Conservation (phyloP, 805 yeast genomes). For the Lachancea waltii region DNA sequence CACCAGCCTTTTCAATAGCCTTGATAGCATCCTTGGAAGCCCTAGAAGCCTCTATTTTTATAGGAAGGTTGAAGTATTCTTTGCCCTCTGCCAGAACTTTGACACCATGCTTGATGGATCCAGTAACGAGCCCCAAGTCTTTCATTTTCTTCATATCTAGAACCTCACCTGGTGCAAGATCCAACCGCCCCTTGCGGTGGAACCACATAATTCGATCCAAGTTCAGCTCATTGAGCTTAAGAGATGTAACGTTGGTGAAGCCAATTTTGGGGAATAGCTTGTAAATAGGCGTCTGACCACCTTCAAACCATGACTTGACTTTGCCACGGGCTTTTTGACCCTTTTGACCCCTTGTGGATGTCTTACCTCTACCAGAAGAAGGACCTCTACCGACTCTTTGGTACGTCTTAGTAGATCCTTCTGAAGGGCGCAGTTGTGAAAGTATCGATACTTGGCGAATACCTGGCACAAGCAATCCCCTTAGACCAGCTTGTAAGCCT, state of each 20-base stretch:
- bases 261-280: conserved; percentile 85
- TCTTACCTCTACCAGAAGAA: conserved; percentile 86
- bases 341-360: conserved; percentile 95
- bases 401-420: conserved; percentile 51
- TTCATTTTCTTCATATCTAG: conserved; percentile 74
- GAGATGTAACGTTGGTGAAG: conserved; percentile 59
- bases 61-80: conserved; percentile 45
- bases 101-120: conserved; percentile 71
- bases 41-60: conserved; percentile 73
- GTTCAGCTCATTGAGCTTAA: conserved; percentile 52
- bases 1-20: conserved; percentile 66
- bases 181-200: conserved; percentile 59
- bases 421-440: conserved; percentile 51
- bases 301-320: conserved; percentile 92
- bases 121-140: conserved; percentile 64
- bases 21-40: conserved; percentile 72
- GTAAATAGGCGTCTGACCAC: conserved; percentile 95
- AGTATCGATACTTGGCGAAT: conserved; percentile 41
- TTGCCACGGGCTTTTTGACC: conserved; percentile 96
- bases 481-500: neutral
- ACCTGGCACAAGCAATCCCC: neutral
- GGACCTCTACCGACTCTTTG: conserved; percentile 95
- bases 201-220: conserved; percentile 65
- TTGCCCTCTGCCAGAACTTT: conserved; percentile 68
- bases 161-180: conserved; percentile 50